phyloP scores from a whole-genome alignment of 306 rosid species.

The Datisca glomerata region DNA sequence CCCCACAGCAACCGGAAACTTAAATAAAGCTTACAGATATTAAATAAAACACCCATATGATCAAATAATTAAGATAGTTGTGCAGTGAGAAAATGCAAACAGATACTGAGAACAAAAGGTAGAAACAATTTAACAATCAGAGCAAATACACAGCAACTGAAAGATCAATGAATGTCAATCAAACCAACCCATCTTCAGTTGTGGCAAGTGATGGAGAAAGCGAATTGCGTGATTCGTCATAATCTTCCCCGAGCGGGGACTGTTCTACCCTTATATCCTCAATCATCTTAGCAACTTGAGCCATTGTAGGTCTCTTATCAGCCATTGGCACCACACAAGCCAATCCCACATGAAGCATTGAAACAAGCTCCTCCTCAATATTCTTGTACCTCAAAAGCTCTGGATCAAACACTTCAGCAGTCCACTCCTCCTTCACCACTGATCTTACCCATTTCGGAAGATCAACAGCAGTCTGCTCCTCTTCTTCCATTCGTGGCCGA shows the following conservation, averaged over 20 bases:
- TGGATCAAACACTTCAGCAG: slow-evolving; percentile 90
- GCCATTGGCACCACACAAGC: slow-evolving; percentile 63
- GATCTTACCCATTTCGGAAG: slow-evolving; percentile 93
- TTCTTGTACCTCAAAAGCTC: slow-evolving; percentile 87
- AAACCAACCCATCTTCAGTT: slow-evolving; percentile 87
- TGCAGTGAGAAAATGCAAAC: slow-evolving; percentile 10
- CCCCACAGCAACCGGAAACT: slow-evolving; percentile 16
- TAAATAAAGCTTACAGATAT: slow-evolving; percentile 26
- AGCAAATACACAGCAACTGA: too few relatives aligned
- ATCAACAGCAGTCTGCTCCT: slow-evolving; percentile 43
- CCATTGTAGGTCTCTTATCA: slow-evolving; percentile 91
- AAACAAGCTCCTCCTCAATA: slow-evolving; percentile 93
- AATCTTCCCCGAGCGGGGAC: slow-evolving; percentile 33
- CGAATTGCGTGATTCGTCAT: slow-evolving; percentile 64
- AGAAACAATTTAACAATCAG: too few relatives aligned
- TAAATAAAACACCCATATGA: slow-evolving; percentile 30
- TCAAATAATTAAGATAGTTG: slow-evolving; percentile 10
- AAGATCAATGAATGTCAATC: too few relatives aligned
- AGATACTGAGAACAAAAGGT: too few relatives aligned
- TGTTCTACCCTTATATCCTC: slow-evolving; percentile 32
- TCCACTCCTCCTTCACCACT: slow-evolving; percentile 96
- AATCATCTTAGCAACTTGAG: slow-evolving; percentile 18
- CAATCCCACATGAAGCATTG: slow-evolving; percentile 86
- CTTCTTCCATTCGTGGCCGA: slow-evolving; percentile 27
- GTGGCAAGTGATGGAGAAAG: slow-evolving; percentile 82